Evolutionary conservation across 2,329 filamentous ascomycete species (phyloP), one percentile per base, ranked within the genome.

Genomic region (Fusarium verticillioides): DNA sequence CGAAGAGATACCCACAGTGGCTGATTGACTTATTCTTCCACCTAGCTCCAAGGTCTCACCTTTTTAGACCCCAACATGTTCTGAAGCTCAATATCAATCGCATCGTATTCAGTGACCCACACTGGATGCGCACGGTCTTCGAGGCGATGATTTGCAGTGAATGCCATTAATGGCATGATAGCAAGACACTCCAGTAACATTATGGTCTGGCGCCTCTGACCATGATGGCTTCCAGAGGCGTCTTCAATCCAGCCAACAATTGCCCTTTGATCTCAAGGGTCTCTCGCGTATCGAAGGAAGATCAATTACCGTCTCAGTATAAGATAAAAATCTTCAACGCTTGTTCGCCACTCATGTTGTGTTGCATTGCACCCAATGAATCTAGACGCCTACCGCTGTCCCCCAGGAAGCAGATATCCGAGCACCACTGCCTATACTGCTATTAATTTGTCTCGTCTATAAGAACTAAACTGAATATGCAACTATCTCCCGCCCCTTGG

Each of bases 261-360:
- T 28, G 6, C 13, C 56, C 19, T 44, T 43, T 46, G 36, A 53
- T 68, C 18, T 34, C 57, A 18, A 69, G 58, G 21, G 58, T 46
- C 40, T n/a, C 11, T 3, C 13, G 19, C 18, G 39, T 19, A 44
- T 30, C 23, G 56, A 52, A 44, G 37, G 44, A 52, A 52, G 37
- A 52, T 62, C 56, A 44, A 62, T 28, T 62, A 7, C 57, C 47
- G 26, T 32, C n/a, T 61, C 23, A 18, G 37, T 23, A 49, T 39
- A 21, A 32, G 37, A 43, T 53, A 44, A 60, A 44, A 40, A 39
- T 39, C 50, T 63, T 57, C 49, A 68, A 28, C 36, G 28, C 36
- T 47, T 21, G 47, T 70, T 73, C 73, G 70, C 70, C 70, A 73
- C 70, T 43, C 37, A 40, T 62, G 44, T 71, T 61, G 66, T 59